phyloP scores from a whole-genome alignment of 805 yeast species.

The Nakazawaea laoshanensis region DNA sequence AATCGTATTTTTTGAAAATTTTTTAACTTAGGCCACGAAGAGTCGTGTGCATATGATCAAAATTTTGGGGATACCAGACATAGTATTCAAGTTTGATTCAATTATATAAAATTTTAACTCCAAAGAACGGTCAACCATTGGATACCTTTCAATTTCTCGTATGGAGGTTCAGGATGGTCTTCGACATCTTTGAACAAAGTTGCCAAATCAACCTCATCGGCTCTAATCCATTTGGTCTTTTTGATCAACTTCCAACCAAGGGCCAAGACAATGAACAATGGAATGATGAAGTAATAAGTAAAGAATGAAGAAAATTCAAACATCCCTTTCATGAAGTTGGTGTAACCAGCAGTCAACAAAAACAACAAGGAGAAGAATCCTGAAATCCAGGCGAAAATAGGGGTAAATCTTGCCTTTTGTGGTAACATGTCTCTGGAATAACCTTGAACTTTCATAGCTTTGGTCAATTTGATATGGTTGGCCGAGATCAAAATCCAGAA shows the following conservation, averaged over 20 bases:
- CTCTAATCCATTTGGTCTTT: conserved; percentile 27
- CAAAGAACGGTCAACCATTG: conserved; percentile 15
- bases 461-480: conserved; percentile 45
- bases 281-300: conserved; percentile 26
- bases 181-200: conserved; percentile 20
- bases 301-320: conserved; percentile 19
- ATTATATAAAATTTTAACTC: too few species aligned
- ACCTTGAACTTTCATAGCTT: conserved; percentile 66
- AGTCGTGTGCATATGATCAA: too few species aligned
- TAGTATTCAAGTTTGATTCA: too few species aligned
- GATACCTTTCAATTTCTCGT: conserved; percentile 17
- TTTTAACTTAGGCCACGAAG: too few species aligned
- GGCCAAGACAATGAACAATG: conserved; percentile 25
- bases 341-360: conserved; percentile 27
- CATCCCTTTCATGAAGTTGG: conserved; percentile 24
- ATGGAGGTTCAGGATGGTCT: conserved; percentile 22
- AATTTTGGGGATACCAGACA: too few species aligned
- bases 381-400: conserved; percentile 46
- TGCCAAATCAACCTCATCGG: conserved; percentile 18
- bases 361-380: conserved; percentile 18
- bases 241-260: conserved; percentile 29
- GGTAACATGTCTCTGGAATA: conserved; percentile 65
- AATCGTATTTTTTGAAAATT: too few species aligned
- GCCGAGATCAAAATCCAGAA: conserved; percentile 24
- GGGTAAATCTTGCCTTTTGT: conserved; percentile 62